Evolutionary conservation across 2,329 filamentous ascomycete genomes (phyloP), one percentile per base, ranked within the genome.

Genomic region (Penicillium sp.): DNA sequence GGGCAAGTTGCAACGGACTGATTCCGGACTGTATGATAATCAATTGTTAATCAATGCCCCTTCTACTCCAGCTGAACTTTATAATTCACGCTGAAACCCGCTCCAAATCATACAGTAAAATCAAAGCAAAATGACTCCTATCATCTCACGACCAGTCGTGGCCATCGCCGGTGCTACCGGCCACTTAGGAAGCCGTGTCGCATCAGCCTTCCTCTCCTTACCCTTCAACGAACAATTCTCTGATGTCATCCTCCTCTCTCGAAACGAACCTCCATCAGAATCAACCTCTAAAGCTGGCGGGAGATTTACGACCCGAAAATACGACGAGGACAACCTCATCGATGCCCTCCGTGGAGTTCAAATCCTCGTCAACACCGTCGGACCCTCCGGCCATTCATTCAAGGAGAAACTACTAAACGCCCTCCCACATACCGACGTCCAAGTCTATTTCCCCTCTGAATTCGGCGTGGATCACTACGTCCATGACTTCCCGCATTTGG

Each of bases 131-230:
- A 54, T 57, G 53, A 22, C n/a, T 30, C 22, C 47, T 12, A 51
- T 35, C 9, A 22, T 9, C 3, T 40, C 47, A 4, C 56, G 56
- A 22, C 66, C 64, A 45, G 59, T 63, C 6, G 62, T 74, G 35
- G 71, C 71, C 6, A 68, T 74, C 37, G 70, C 69, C 17, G 71
- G 71, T 17, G 70, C 70, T 9, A 71, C 69, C 9, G 59, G 56
- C 22, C 22, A 51, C 42, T 33, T 54, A 13, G 55, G 44, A 24
- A 63, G 66, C 10, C 61, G 66, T 33, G 56, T 73, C 26, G 61
- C 60, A 1, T 53, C 63, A 0, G 67, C 69, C 17, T 66, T 73
- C 50, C 62, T 72, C 17, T 65, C 45, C 15, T 26, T 26, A 5
- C 45, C 7, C 7, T 49, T 49, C 45, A 28, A 28, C 24, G 45